Evolutionary conservation across 23 red algal genomes (phyloP), one percentile per base, ranked within the genome.

Genomic region (Gracilaria domingensis): DNA sequence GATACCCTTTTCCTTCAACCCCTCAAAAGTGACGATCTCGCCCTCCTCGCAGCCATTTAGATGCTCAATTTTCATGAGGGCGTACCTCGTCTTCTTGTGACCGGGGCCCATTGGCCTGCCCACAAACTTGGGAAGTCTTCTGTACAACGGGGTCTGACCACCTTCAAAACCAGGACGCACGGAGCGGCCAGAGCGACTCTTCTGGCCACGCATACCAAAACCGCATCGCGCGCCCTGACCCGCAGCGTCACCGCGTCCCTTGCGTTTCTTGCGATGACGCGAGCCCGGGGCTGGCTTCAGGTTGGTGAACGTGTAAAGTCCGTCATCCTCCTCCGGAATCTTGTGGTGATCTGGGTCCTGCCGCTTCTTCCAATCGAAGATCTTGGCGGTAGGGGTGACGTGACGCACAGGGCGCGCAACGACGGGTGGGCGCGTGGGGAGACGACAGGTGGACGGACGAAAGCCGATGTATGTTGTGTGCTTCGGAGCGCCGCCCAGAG

Each of bases 161-260:
- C 97, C 97, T 82, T 99, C 97, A 86, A 99, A 99, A 12, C 97
- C 97, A 17, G 90, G 94, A 44, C 97, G 91, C n/a, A 93, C 90
- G 21, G 82, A 59, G 54, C 83, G 70, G 35, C 97, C 97, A 39
- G 92, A 95, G 17, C 97, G 90, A 45, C 91, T 95, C 59, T 99
- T 99, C 44, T 99, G 97, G 12, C 97, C 97, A 24, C 97, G 91
- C 89, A 96, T 95, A 23, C 97, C 97, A 75, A 95, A 93, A 35
- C 97, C 97, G 82, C 97, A 96, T 53, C 89, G 93, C 20, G 75
- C 88, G 14, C 97, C 97, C 83, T 98, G 96, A 26, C 97, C 97
- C 0, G 97, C 97, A 9, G 90, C 79, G 69, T 94, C 78, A 47
- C 97, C 97, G 67, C 97, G 94, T 14, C 97, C 97, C 82, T 95